A percentile compares a stretch with the other conserved stretches of the same genome.
These are phyloP conservation scores for Alloteropsis angusta DNA, from an alignment of 202 grass and related monocot species.

Conservation along the genomic window DNA sequence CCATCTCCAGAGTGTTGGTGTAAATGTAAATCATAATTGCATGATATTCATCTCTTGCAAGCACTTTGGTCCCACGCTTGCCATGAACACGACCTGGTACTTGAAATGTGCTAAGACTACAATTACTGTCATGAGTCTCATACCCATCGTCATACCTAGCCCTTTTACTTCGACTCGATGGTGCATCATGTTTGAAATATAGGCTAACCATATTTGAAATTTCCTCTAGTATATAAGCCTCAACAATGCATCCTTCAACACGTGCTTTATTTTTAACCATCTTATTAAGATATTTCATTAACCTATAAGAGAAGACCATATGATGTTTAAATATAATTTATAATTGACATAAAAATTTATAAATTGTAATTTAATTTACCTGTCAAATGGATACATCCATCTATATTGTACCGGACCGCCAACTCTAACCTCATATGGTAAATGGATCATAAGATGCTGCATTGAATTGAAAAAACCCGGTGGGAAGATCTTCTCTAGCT, in stretches of 20 bases:
- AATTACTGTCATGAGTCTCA: not conserved
- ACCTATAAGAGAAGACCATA: not conserved
- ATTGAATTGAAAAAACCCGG: not conserved
- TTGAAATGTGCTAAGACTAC: not conserved
- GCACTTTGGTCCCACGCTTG: not conserved
- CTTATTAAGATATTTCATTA: not conserved
- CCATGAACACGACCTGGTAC: not conserved
- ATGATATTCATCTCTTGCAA: not conserved
- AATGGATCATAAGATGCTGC: not conserved
- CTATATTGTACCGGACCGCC: not conserved
- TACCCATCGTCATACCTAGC: not conserved
- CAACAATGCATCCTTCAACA: not conserved
- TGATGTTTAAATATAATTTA: too few species aligned
- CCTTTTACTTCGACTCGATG: not conserved
- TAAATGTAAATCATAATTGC: not conserved
- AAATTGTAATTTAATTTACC: not conserved
- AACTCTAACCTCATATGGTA: not conserved
- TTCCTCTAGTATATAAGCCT: not conserved
- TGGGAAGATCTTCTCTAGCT: not conserved
- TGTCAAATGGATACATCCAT: constrained; percentile 2
- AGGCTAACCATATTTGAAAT: not conserved
- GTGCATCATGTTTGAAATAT: not conserved
- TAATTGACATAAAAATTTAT: not conserved
- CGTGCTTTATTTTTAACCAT: not conserved
- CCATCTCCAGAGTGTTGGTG: not conserved